Conservation (phyloP, 441 rosid species). For the Theobroma grandiflorum region DNA sequence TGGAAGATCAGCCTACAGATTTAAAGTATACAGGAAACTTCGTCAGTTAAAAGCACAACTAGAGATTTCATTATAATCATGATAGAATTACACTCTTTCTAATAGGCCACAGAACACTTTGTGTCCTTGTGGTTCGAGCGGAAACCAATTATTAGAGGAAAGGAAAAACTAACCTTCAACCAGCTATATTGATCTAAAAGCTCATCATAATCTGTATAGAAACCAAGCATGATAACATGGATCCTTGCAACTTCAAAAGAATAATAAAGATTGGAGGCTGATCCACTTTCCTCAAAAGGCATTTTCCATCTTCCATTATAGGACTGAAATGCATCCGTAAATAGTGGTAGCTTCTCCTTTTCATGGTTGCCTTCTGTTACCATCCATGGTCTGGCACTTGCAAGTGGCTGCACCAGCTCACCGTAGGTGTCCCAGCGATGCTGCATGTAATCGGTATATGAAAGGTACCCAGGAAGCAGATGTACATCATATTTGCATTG, state of each 20-base stretch:
- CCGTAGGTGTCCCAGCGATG: constrained; percentile 93
- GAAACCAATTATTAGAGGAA: constrained; percentile 8
- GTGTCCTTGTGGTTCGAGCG: not conserved
- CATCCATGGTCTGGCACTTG: constrained; percentile 98
- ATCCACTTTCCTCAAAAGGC: constrained; percentile 88
- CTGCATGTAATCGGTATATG: constrained; percentile 92
- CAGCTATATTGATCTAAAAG: constrained; percentile 79
- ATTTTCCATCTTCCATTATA: too few species aligned
- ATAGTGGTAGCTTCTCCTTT: constrained; percentile 67
- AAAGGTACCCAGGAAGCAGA: constrained; percentile 93
- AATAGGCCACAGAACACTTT: not conserved
- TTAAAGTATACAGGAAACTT: constrained; percentile 23
- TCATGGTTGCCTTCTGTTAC: constrained; percentile 98
- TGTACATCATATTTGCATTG: constrained; percentile 77
- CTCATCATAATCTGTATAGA: constrained; percentile 75
- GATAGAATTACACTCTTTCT: not conserved
- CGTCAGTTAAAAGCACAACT: not conserved
- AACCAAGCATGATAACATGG: constrained; percentile 91
- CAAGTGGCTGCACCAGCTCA: constrained; percentile 87
- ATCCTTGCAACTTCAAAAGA: constrained; percentile 92
- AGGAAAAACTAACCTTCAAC: constrained; percentile 68
- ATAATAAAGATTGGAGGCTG: constrained; percentile 88
- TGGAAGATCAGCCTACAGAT: constrained; percentile 72
- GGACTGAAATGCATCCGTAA: constrained; percentile 75
- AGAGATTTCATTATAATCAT: not conserved